Evolutionary conservation across 305 asterid genomes (phyloP).

Genomic region (Caryopteris hybrid): DNA sequence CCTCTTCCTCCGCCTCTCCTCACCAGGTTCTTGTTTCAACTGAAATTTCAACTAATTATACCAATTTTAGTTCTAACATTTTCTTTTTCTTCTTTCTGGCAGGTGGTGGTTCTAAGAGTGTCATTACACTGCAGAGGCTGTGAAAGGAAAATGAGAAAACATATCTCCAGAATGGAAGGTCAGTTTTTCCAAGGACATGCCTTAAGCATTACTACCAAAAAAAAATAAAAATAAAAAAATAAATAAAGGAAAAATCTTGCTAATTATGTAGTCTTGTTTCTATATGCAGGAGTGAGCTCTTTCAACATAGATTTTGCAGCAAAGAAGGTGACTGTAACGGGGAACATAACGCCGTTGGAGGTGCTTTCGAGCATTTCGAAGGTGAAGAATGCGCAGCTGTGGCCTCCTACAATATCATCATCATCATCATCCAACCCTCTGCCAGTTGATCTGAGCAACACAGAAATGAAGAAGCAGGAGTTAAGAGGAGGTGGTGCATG

Average conservation of each 20-base stretch:
- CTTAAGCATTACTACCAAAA: not conserved
- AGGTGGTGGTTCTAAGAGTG: slow-evolving; percentile 89
- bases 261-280: not conserved
- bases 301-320: slow-evolving; percentile 85
- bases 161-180: slow-evolving; percentile 93
- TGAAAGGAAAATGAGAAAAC: slow-evolving; percentile 88
- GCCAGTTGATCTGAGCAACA: not conserved
- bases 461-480: slow-evolving; percentile 32
- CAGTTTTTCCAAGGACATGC: not conserved
- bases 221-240: not conserved
- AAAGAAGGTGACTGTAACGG: slow-evolving; percentile 76
- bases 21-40: slow-evolving; percentile 37
- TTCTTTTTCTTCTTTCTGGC: slow-evolving; percentile 4
- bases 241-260: not conserved
- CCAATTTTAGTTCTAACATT: not conserved
- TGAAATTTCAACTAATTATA: not conserved
- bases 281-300: slow-evolving; percentile 66
- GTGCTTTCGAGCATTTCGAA: slow-evolving; percentile 82
- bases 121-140: slow-evolving; percentile 95
- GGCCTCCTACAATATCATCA: slow-evolving; percentile 45
- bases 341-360: slow-evolving; percentile 66
- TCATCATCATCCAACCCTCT: not conserved
- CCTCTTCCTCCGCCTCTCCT: slow-evolving; percentile 17
- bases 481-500: slow-evolving; percentile 16
- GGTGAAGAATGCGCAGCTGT: slow-evolving; percentile 81